These are phyloP conservation scores for Gentiana dahurica DNA, from an alignment of 257 asterid genomes.

Conservation along the genomic window DNA sequence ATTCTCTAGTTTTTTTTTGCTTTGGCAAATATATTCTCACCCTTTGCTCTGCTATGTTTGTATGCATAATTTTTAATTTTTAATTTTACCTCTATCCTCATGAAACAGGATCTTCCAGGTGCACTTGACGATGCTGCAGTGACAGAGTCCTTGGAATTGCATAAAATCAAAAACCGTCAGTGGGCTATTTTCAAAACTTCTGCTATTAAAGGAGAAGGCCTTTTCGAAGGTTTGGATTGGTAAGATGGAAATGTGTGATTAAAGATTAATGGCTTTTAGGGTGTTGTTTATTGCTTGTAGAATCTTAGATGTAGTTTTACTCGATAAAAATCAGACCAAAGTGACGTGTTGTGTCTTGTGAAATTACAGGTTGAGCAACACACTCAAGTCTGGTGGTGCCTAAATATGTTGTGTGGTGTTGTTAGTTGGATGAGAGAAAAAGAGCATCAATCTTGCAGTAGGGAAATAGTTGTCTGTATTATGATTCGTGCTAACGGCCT, in stretches of 20 bases:
- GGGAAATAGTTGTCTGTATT: too few species aligned
- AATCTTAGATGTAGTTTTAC: not conserved
- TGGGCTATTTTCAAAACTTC: constrained; percentile 95
- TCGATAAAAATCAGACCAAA: too few species aligned
- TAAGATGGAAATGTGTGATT: constrained; percentile 14
- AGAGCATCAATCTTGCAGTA: too few species aligned
- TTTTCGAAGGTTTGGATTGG: constrained; percentile 95
- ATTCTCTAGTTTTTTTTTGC: not conserved
- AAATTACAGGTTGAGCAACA: constrained; percentile 65
- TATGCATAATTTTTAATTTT: not conserved
- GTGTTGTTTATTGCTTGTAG: not conserved
- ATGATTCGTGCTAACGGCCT: too few species aligned
- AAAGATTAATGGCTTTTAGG: not conserved
- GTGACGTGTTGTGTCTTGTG: not conserved
- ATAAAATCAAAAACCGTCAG: constrained; percentile 81
- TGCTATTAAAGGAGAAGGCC: constrained; percentile 94
- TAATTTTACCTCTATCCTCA: not conserved
- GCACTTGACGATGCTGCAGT: constrained; percentile 94
- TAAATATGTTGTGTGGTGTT: constrained; percentile 11
- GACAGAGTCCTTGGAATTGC: constrained; percentile 85
- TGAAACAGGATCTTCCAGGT: constrained; percentile 82
- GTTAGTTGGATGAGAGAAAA: too few species aligned
- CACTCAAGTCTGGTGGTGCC: constrained; percentile 71
- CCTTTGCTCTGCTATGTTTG: not conserved
- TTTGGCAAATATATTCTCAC: not conserved